Base-by-base conservation (phyloP, 768 basidiomycete species). In the Lactarius sanguifluus region DNA sequence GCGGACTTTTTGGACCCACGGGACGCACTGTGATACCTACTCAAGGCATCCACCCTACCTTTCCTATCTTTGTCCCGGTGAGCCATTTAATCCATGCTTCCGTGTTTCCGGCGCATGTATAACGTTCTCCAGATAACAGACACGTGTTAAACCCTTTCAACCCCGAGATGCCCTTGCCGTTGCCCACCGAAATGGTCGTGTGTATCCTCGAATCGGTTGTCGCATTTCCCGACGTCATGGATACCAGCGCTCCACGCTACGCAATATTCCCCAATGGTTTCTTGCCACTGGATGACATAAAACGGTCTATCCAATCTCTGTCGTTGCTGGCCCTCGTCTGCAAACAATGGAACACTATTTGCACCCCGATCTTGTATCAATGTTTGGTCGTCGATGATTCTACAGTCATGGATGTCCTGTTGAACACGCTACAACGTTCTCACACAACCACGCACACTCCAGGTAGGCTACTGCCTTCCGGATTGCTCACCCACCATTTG, bases 291-390 rank as follows among this genome's bases (percentile, higher is more conserved):
- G 20, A 45, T 3, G 62, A 59, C 34, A 64, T 67, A 47, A 64
- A 64, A 6, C 52, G n/a, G 5, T 67, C 62, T 13, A 45, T 34
- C 4, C 34, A 23, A 10, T 38, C 41, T 8, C 34, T 64, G 15
- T 56, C 15, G 50, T 47, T 62, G 40, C 41, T 64, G 1, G 15
- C 62, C 52, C 62, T 64, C 18, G 66, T 67, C 62, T 67, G 66
- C 62, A 59, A 20, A 32, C 66, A n/a, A 20, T 67, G 66, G 66
- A 59, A 67, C 32, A 12, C 52, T 4, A 60, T 67, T 25, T 67
- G 54, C 54, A 59, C 34, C 34, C 66, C 58, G 34, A 38, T 28
- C 28, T 55, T 67, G 20, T 67, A 67, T 52, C 57, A 45, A 56
- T 64, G 43, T n/a, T 55, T 67, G 25, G 45, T 63, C 34, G 45